Evolutionary conservation across 345 rosid genomes (phyloP).

Genomic region (Excoecaria cochinchinensis): DNA sequence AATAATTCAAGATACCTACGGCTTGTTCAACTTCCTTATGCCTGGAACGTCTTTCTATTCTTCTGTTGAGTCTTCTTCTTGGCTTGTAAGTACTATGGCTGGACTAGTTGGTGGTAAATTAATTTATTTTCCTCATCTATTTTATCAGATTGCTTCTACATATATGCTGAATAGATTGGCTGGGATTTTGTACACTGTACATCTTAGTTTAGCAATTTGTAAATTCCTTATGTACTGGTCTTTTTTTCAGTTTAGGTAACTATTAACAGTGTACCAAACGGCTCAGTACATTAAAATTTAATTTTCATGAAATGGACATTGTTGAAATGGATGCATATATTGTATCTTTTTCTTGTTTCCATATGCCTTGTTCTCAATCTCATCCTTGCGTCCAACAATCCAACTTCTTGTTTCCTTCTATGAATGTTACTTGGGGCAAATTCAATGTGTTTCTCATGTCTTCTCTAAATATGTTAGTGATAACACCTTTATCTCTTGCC

Average conservation of each 20-base stretch:
- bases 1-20: conserved; percentile 64
- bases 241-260: neutral
- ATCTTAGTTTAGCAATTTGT: neutral
- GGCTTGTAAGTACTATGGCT: conserved; percentile 64
- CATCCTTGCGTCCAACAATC: too few species aligned
- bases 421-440: neutral
- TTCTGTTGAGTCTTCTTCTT: conserved; percentile 73
- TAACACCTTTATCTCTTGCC: neutral
- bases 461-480: too few species aligned
- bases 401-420: neutral
- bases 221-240: neutral
- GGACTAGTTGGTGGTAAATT: neutral
- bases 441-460: neutral
- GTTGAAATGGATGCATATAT: too few species aligned
- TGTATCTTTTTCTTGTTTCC: neutral
- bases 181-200: neutral
- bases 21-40: conserved; percentile 72
- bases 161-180: neutral
- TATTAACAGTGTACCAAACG: neutral
- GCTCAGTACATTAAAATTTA: neutral
- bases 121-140: conserved; percentile 1
- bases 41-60: conserved; percentile 88
- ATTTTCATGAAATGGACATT: too few species aligned
- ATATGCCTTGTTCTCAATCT: neutral
- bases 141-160: conserved; percentile 11